Evolutionary conservation across 2,329 filamentous ascomycete genomes (phyloP), one percentile per base, ranked within the genome.

Genomic region (Xylaria hypoxylon): DNA sequence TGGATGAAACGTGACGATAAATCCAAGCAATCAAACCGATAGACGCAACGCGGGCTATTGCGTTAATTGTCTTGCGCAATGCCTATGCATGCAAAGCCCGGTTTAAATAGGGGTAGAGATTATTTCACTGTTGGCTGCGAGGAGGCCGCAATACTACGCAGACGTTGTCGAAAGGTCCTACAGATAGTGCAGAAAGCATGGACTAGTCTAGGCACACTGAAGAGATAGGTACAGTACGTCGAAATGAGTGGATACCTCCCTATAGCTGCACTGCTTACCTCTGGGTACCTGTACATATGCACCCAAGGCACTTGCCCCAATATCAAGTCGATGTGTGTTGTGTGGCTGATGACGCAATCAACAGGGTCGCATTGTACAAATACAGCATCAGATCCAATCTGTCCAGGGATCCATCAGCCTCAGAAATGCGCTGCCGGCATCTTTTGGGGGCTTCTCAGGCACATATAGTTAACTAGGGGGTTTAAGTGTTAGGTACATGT

Each of bases 311-410:
- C 35, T 11, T 15, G 15, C 11, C 11, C 35, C 5, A 55, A n/a
- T 10, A 55, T 13, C n/a, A 11, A 40, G 58, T 38, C 52, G 35
- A n/a, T n/a, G n/a, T n/a, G n/a, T n/a, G n/a, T n/a, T n/a, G 22
- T 61, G 62, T 70, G 63, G 65, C 68, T 71, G 50, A 74, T 73
- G 72, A 73, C 72, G 71, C 69, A 62, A 71, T 73, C 42, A 17
- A 53, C 56, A 60, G 48, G 64, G 33, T 47, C 2, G 11, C 38
- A 31, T n/a, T 40, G 42, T 33, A 57, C 22, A 28, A 15, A 24
- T 19, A 42, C 53, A 22, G 24, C 19, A 35, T 38, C 22, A n/a
- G 62, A 55, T 53, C 44, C n/a, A n/a, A n/a, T n/a, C n/a, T n/a
- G n/a, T n/a, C n/a, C 26, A 65, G 55, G 59, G 56, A 42, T 64